These are phyloP conservation scores for Ophiosphaerella herpotricha DNA, from an alignment of 2,329 filamentous ascomycete genomes.

Conservation along the genomic window DNA sequence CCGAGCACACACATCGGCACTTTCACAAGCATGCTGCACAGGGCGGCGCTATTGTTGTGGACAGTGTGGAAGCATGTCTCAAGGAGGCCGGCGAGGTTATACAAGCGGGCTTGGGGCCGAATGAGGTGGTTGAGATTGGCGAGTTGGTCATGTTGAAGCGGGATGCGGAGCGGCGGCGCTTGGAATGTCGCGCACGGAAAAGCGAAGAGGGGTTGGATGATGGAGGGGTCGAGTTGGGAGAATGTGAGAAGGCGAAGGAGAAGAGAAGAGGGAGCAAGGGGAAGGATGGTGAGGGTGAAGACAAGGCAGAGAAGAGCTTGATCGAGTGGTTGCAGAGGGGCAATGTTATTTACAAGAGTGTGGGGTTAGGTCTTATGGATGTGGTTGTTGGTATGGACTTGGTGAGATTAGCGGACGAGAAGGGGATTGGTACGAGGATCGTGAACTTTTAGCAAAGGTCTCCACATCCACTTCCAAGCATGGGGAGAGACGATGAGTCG, in stretches of 20 bases:
- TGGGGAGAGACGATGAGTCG: neutral
- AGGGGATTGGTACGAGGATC: slow-evolving; percentile 60
- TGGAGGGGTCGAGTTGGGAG: slow-evolving; percentile 71
- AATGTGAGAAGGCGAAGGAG: slow-evolving; percentile 75
- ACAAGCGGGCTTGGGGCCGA: slow-evolving; percentile 71
- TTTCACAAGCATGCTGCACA: slow-evolving; percentile 67
- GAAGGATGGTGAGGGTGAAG: slow-evolving; percentile 23
- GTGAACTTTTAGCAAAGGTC: slow-evolving; percentile 47
- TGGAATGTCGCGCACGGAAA: slow-evolving; percentile 35
- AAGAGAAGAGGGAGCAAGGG: slow-evolving; percentile 49
- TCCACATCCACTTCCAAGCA: neutral
- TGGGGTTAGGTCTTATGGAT: slow-evolving; percentile 71
- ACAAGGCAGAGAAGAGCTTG: slow-evolving; percentile 49
- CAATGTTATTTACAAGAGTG: slow-evolving; percentile 72
- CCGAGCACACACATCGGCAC: slow-evolving; percentile 59
- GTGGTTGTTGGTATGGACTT: slow-evolving; percentile 65
- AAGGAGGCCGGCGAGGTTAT: slow-evolving; percentile 88
- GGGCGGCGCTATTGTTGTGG: slow-evolving; percentile 65
- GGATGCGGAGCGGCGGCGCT: slow-evolving; percentile 50
- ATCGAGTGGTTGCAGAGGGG: slow-evolving; percentile 65
- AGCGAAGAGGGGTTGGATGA: slow-evolving; percentile 59
- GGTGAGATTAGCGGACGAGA: slow-evolving; percentile 60
- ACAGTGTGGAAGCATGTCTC: slow-evolving; percentile 76
- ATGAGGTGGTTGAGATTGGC: slow-evolving; percentile 83
- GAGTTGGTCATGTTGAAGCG: slow-evolving; percentile 72